Percentiles rank a stretch among this genome's conserved stretches.
Conservation (phyloP, 768 basidiomycete species). For the Neoboletus magnificus region DNA sequence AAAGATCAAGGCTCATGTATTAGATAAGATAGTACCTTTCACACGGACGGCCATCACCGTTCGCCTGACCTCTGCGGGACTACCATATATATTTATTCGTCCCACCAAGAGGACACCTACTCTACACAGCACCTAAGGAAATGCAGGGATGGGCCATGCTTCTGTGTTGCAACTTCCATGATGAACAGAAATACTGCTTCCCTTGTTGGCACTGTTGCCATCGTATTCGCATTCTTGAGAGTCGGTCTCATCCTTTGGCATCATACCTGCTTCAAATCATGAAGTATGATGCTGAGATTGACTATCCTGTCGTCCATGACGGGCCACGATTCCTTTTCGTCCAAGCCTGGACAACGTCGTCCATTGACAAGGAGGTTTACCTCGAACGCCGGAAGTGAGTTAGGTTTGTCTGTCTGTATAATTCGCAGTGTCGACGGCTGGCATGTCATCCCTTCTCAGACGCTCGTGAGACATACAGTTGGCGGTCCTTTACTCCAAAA, state of each 20-base stretch:
- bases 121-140: too few relatives aligned
- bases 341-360: slow-evolving; percentile 52
- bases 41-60: too few relatives aligned
- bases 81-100: too few relatives aligned
- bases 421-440: background rate
- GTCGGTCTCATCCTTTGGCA: slow-evolving; percentile 78
- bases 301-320: slow-evolving; percentile 94
- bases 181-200: too few relatives aligned
- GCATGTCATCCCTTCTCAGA: slow-evolving; percentile 31
- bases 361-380: slow-evolving; percentile 42
- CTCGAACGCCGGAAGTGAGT: slow-evolving; percentile 63
- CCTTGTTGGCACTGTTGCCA: slow-evolving; percentile 52
- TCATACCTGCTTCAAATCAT: slow-evolving; percentile 73
- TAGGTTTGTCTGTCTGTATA: background rate
- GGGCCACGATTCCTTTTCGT: slow-evolving; percentile 69
- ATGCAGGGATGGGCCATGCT: too few relatives aligned
- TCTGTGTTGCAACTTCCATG: too few relatives aligned
- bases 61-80: too few relatives aligned
- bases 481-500: slow-evolving; percentile 68
- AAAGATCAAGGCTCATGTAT: too few relatives aligned
- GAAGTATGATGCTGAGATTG: slow-evolving; percentile 90
- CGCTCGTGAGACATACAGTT: slow-evolving; percentile 82
- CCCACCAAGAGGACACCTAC: too few relatives aligned
- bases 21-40: too few relatives aligned
- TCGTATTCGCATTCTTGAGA: slow-evolving; percentile 54